These are phyloP conservation scores for Nemania abortiva DNA, from an alignment of 2,329 filamentous ascomycete genomes.

Conservation along the genomic window DNA sequence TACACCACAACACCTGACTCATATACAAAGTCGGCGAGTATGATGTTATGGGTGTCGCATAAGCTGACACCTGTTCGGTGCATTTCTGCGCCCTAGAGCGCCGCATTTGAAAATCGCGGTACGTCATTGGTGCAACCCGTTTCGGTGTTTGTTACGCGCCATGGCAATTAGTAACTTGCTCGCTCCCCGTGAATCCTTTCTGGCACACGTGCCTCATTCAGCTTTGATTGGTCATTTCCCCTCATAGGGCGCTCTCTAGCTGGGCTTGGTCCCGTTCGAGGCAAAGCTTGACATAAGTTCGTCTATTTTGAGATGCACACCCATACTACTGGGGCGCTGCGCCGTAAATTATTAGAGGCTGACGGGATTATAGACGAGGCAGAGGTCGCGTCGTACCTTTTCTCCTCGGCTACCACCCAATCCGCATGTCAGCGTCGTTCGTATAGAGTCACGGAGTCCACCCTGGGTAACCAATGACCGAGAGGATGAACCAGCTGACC, in stretches of 20 bases:
- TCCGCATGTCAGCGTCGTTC: neutral
- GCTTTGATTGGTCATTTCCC: neutral
- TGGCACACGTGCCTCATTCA: neutral
- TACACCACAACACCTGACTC: neutral
- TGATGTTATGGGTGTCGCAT: neutral
- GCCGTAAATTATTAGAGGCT: neutral
- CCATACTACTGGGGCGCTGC: neutral
- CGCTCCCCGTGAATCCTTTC: neutral
- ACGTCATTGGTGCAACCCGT: neutral
- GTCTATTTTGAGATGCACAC: neutral
- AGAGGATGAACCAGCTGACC: conserved; percentile 9
- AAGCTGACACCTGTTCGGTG: conserved; percentile 11
- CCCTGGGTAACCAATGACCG: conserved; percentile 11
- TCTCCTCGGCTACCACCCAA: neutral
- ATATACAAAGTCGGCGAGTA: neutral
- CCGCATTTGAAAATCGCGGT: neutral
- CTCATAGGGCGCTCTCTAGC: neutral
- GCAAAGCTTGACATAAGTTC: neutral
- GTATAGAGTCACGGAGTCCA: neutral
- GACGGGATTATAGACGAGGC: conserved; percentile 1
- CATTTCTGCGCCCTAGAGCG: neutral
- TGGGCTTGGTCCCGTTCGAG: neutral
- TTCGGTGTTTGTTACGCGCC: neutral
- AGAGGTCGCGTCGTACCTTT: neutral
- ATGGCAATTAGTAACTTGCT: neutral